These are phyloP conservation scores for Fragaria vesca DNA, from an alignment of 306 rosid species.

Conservation along the genomic window DNA sequence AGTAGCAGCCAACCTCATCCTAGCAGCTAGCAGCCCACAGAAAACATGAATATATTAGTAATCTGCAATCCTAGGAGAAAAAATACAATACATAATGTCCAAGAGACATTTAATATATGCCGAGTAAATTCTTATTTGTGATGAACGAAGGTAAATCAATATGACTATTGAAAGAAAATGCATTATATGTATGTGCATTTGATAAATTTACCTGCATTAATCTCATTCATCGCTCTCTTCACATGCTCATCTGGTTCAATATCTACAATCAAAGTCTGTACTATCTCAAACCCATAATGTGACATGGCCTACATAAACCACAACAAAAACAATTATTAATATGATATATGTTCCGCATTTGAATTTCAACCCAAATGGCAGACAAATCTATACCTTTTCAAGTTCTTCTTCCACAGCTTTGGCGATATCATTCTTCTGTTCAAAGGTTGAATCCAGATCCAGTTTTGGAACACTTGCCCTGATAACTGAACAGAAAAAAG, in stretches of 20 bases:
- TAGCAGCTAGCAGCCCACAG: conserved; percentile 36
- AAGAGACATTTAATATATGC: no score
- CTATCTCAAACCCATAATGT: conserved; percentile 51
- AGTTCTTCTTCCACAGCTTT: conserved; percentile 56
- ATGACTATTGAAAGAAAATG: neutral
- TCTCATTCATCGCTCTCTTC: conserved; percentile 54
- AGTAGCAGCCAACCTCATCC: conserved; percentile 52
- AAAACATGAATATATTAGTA: neutral
- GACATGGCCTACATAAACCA: conserved; percentile 50
- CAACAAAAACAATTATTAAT: neutral
- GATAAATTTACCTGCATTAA: conserved; percentile 42
- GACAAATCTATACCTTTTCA: conserved; percentile 36
- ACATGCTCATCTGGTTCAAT: conserved; percentile 59
- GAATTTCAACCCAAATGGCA: neutral
- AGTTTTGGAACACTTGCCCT: conserved; percentile 60
- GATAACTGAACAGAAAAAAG: conserved; percentile 33
- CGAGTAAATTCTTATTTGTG: neutral
- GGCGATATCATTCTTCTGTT: conserved; percentile 58
- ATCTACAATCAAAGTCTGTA: conserved; percentile 52
- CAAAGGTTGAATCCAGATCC: conserved; percentile 54
- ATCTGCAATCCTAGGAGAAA: neutral
- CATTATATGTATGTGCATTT: neutral
- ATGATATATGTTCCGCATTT: neutral
- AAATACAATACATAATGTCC: neutral
- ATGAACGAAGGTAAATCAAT: neutral